Percentiles rank a stretch among this genome's conserved stretches.
phyloP scores from a whole-genome alignment of 2,329 filamentous ascomycete genomes.

The Alternaria tenuissima region DNA sequence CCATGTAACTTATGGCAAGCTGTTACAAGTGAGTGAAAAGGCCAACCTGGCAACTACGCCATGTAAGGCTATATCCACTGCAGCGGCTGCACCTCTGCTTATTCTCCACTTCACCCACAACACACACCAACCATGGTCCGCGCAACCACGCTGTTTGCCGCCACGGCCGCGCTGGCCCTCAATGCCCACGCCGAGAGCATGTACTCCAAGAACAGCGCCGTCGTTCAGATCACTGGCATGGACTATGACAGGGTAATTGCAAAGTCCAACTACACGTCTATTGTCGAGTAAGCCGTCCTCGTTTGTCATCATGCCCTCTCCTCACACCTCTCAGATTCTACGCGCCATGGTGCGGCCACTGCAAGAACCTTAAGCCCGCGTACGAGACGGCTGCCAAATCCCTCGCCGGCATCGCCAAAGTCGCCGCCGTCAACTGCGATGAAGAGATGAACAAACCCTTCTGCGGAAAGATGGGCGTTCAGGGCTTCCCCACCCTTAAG shows the following conservation, averaged over 20 bases:
- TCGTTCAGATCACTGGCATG: conserved; percentile 81
- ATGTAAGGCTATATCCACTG: conserved; percentile 24
- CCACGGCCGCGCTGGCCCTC: conserved; percentile 70
- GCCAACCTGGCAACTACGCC: conserved; percentile 24
- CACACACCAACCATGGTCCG: conserved; percentile 44
- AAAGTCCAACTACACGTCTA: conserved; percentile 89
- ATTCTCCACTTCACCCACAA: conserved; percentile 11
- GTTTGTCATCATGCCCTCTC: not conserved
- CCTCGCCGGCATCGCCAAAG: conserved; percentile 90
- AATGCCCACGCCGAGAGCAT: conserved; percentile 74
- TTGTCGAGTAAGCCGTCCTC: conserved; percentile 58
- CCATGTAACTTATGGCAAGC: conserved; percentile 11
- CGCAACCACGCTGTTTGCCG: conserved; percentile 55
- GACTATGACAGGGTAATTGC: conserved; percentile 84
- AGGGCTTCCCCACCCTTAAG: conserved; percentile 97
- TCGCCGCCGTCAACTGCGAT: conserved; percentile 94
- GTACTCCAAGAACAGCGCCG: conserved; percentile 86
- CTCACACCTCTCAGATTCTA: conserved; percentile 76
- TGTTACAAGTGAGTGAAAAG: conserved; percentile 17
- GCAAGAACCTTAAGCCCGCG: conserved; percentile 91
- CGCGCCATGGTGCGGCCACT: conserved; percentile 97
- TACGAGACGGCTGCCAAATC: conserved; percentile 94
- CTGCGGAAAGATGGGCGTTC: conserved; percentile 83
- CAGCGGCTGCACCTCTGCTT: conserved; percentile 14
- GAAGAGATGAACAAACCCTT: conserved; percentile 90